These are phyloP conservation scores for Serendipita sp. DNA, from an alignment of 768 basidiomycete genomes.

Conservation along the genomic window DNA sequence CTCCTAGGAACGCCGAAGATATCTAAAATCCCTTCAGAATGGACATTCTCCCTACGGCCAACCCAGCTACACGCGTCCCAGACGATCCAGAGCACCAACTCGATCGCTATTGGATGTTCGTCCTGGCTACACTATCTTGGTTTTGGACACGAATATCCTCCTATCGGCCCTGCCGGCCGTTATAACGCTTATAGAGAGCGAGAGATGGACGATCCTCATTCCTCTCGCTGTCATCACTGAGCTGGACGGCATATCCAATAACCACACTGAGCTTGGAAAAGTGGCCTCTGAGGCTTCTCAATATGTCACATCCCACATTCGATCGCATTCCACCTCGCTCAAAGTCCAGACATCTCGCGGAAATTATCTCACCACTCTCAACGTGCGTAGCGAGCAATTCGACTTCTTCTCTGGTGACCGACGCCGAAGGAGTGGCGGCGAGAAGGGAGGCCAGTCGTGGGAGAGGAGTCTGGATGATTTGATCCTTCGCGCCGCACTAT, in stretches of 20 bases:
- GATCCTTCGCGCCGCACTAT: conserved; percentile 80
- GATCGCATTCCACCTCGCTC: conserved; percentile 55
- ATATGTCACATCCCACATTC: conserved; percentile 63
- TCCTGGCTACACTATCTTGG: conserved; percentile 77
- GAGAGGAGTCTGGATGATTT: conserved; percentile 88
- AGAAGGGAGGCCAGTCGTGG: conserved; percentile 23
- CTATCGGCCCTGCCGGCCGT: conserved; percentile 67
- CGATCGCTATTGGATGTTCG: conserved; percentile 39
- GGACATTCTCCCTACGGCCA: conserved; percentile 16
- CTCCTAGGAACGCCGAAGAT: conserved; percentile 50
- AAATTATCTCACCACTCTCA: conserved; percentile 76
- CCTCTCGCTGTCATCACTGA: conserved; percentile 95
- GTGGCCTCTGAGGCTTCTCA: conserved; percentile 56
- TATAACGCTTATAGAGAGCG: conserved; percentile 56
- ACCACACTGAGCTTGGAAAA: conserved; percentile 45
- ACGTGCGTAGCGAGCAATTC: conserved; percentile 68
- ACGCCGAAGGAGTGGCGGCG: conserved; percentile 16
- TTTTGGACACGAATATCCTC: conserved; percentile 90
- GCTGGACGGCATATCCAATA: conserved; percentile 72
- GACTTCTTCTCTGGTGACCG: conserved; percentile 30
- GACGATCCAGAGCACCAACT: conserved; percentile 18
- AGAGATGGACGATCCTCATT: conserved; percentile 74
- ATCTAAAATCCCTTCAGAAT: conserved; percentile 48
- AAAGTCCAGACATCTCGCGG: conserved; percentile 93
- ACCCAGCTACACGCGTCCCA: conserved; percentile 18